Evolutionary conservation across 2,329 filamentous ascomycete species (phyloP).

Genomic region (Polychaeton citri): DNA sequence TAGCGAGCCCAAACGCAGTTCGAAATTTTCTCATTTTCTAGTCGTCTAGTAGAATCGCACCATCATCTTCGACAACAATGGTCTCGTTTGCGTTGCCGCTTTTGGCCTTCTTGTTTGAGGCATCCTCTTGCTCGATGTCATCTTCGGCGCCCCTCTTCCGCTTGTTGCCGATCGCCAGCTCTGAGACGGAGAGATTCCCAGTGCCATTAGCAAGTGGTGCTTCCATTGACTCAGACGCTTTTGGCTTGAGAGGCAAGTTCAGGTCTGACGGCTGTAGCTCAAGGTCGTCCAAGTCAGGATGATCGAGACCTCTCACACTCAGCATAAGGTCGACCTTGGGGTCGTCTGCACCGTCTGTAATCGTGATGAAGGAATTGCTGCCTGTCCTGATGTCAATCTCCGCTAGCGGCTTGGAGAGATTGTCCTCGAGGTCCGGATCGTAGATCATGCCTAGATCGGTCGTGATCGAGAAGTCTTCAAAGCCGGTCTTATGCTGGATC

Average conservation of each 20-base stretch:
- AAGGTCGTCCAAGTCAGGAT: background rate
- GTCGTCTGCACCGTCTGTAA: constrained; percentile 73
- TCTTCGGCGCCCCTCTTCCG: background rate
- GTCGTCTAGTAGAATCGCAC: constrained; percentile 19
- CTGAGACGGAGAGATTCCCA: background rate
- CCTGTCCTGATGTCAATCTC: constrained; percentile 41
- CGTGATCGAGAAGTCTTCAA: constrained; percentile 64
- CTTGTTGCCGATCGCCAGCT: background rate
- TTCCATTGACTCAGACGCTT: background rate
- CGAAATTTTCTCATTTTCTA: background rate
- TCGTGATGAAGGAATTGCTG: constrained; percentile 61
- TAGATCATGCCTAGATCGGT: constrained; percentile 69
- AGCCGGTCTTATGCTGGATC: constrained; percentile 57
- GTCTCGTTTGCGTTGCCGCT: constrained; percentile 4
- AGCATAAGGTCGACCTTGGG: constrained; percentile 71
- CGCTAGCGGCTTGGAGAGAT: constrained; percentile 62
- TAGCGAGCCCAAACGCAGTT: too few relatives aligned
- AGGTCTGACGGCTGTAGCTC: background rate
- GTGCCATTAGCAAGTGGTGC: background rate
- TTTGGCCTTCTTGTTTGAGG: constrained; percentile 12
- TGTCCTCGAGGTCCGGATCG: constrained; percentile 78
- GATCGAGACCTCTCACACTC: constrained; percentile 2
- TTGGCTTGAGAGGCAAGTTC: background rate
- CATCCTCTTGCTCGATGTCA: constrained; percentile 5
- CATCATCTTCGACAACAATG: constrained; percentile 14